phyloP scores from a whole-genome alignment of 352 stramenopile species.

The Globisporangium barbulae region DNA sequence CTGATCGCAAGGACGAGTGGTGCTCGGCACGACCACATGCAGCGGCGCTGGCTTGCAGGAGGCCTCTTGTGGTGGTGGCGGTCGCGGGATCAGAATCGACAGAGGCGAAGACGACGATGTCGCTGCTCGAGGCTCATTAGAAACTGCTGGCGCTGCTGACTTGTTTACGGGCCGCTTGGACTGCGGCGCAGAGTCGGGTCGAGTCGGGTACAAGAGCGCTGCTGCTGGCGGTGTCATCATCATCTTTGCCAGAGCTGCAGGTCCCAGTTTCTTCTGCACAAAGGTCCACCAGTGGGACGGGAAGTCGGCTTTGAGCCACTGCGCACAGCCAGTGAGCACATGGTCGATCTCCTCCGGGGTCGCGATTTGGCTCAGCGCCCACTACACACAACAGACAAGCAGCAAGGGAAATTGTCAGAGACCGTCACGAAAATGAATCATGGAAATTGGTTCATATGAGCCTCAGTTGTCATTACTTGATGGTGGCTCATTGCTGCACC shows the following conservation, averaged over 20 bases:
- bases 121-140: neutral
- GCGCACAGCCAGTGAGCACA: constrained; percentile 26
- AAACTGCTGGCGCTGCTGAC: neutral
- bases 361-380: constrained; percentile 43
- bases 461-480: constrained; percentile 27
- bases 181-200: constrained; percentile 11
- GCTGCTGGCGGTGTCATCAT: constrained; percentile 1
- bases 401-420: neutral
- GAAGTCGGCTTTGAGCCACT: constrained; percentile 45
- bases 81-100: constrained; percentile 8
- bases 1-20: neutral
- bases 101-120: constrained; percentile 3
- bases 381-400: constrained; percentile 20
- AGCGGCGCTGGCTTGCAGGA: constrained; percentile 1
- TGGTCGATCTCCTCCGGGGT: constrained; percentile 28
- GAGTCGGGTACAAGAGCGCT: neutral
- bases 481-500: constrained; percentile 51
- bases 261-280: constrained; percentile 23
- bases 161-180: neutral
- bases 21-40: neutral
- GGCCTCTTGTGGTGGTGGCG: neutral
- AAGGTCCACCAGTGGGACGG: constrained; percentile 50
- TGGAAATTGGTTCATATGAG: neutral
- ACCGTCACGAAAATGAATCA: neutral
- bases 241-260: constrained; percentile 2